Base-by-base conservation (phyloP, 1,284 basidiomycete species). In the Phellinidium pouzarii region DNA sequence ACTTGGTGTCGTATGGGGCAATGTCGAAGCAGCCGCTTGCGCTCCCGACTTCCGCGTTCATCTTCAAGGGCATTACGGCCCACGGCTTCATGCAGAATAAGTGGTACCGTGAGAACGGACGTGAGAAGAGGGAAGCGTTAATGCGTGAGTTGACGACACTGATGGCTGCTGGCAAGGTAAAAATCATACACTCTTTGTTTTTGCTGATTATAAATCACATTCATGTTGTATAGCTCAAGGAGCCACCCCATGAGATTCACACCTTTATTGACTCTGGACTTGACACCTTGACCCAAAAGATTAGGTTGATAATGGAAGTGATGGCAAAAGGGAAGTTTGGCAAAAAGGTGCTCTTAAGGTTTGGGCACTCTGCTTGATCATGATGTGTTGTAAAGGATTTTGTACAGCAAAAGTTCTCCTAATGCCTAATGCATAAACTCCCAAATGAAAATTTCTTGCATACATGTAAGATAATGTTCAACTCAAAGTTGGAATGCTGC, bases 21-120 rank as follows among this genome's bases (percentile, higher is more conserved):
- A 93, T 94, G 91, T 87, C 89, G 2, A 90, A 86, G 65, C 76
- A 84, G 50, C 88, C 90, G 0, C 67, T 93, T 8, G 76, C 77
- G 1, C 64, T 94, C n/a, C 86, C 91, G 0, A 85, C 87, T 0
- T 84, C 84, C 0, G 68, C 83, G 14, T 84, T 89, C 67, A 91
- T 93, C 57, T 94, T 93, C 73, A 88, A 82, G 59, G 83, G 87
- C 62, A 68, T 91, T 52, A 79, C 73, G 0, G 73, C 75, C 4
- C 80, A 81, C 47, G 87, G 87, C 8, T 90, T 86, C 65, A 89
- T 86, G 87, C 83, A 87, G 65, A 79, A 72, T 52, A 73, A 76
- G 38, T 93, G 91, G 91, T 86, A 86, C 56, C 56, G 65, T 48
- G 68, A 66, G 40, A 73, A 68, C 37, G 36, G 60, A 8, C 58